Evolutionary conservation across 2,329 filamentous ascomycete species (phyloP), one percentile per base, ranked within the genome.

Genomic region (Fusarium albidum): DNA sequence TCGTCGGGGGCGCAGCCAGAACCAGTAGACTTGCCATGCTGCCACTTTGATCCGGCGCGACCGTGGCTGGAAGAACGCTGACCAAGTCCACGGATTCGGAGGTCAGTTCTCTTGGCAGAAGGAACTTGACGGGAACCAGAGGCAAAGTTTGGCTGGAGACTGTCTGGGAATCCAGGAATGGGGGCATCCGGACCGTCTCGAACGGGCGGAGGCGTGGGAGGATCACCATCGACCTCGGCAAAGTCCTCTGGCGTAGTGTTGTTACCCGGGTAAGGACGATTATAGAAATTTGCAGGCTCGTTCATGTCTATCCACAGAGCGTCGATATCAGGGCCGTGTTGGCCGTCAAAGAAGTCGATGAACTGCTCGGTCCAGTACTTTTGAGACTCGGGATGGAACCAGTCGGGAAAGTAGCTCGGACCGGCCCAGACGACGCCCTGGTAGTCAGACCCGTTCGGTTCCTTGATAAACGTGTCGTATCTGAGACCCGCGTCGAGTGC

Each of bases 361-460:
- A 94, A 88, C 65, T 93, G 83, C 2, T 79, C 77, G 41, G 82
- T 84, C 90, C 90, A 94, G 71, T 86, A 95, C 2, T 75, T 63
- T 47, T 86, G 79, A 2, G 84, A 82, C 28, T 83, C 82, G 2
- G 80, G 77, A 21, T 85, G 75, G 68, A 92, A 91, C 90, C 90
- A 94, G 67, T 94, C 91, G 0, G 88, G 88, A 71, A 85, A 92
- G 3, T 81, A 86, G 1, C 86, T 83, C 9, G 84, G 79, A 27
- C 90, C 90, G 12, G 90, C 87, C 90, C 90, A 94, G 5, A 93
- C 89, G 9, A 91, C 88, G n/a, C 89, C 85, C 37, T 78, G 72
- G 68, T 77, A 84, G 32, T 77, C 67, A 2, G 78, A 76, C 5
- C 81, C 87, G 53, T 91, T 85, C 13, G 69, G 63, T 11, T 76